A percentile compares a stretch with the other conserved stretches of the same genome.
These are phyloP conservation scores for Globisporangium alternatum DNA, from an alignment of 352 stramenopile genomes.

Conservation along the genomic window DNA sequence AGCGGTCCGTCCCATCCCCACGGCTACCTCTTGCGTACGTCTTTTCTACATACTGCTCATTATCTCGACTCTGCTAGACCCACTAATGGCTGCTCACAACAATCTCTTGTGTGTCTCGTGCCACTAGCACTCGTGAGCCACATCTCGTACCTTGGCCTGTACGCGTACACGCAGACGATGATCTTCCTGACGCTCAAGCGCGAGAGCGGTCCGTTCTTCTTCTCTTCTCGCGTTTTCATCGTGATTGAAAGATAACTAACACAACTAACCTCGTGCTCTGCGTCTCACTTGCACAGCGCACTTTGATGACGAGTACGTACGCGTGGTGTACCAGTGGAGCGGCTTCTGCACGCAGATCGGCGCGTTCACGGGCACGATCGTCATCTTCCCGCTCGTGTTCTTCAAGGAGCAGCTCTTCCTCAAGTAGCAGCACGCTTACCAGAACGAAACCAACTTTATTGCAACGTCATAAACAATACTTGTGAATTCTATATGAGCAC, in stretches of 20 bases:
- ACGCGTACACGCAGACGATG: constrained; percentile 76
- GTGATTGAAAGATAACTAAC: background rate
- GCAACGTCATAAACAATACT: background rate
- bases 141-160: constrained; percentile 50
- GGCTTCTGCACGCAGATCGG: constrained; percentile 63
- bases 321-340: constrained; percentile 67
- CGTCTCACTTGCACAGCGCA: constrained; percentile 17
- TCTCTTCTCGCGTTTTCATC: constrained; percentile 2
- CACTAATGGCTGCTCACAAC: background rate
- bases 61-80: background rate
- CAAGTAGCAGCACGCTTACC: background rate
- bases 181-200: constrained; percentile 68
- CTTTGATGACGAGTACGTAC: constrained; percentile 30
- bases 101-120: background rate
- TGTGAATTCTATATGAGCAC: too few relatives aligned
- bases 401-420: constrained; percentile 53
- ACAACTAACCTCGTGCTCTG: background rate
- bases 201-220: constrained; percentile 25
- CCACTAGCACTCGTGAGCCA: constrained; percentile 38
- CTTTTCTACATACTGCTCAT: background rate
- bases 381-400: constrained; percentile 69
- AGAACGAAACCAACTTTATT: background rate
- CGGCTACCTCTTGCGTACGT: constrained; percentile 58
- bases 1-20: constrained; percentile 22
- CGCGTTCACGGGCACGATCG: constrained; percentile 49